Evolutionary conservation across 257 asterid genomes (phyloP).

Genomic region (Cordia subcordata): DNA sequence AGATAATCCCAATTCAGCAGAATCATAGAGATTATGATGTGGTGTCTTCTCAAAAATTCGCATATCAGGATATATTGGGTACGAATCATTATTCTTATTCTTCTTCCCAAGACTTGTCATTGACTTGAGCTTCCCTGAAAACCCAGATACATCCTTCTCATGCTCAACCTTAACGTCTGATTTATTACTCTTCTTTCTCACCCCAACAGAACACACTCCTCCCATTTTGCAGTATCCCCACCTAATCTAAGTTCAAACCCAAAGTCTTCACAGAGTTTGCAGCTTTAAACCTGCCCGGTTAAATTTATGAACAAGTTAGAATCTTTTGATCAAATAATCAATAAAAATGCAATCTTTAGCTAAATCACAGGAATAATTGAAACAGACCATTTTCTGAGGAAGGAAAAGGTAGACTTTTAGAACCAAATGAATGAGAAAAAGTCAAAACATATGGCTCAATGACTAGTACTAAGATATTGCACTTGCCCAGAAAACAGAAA

Average conservation of each 20-base stretch:
- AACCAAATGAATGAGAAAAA: no score
- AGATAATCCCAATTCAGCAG: constrained; percentile 64
- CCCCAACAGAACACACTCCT: constrained; percentile 83
- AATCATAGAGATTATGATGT: constrained; percentile 45
- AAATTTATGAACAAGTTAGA: not conserved
- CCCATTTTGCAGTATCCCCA: constrained; percentile 55
- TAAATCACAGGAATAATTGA: not conserved
- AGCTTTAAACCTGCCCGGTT: constrained; percentile 7
- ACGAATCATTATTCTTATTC: constrained; percentile 33
- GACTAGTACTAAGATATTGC: not conserved
- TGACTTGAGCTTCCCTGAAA: constrained; percentile 70
- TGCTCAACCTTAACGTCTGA: constrained; percentile 35
- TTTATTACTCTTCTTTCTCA: constrained; percentile 37
- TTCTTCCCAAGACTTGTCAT: constrained; percentile 42
- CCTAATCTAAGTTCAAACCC: constrained; percentile 14
- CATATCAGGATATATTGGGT: constrained; percentile 46
- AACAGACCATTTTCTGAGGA: not conserved
- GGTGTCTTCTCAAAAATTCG: constrained; percentile 50
- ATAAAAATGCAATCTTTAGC: not conserved
- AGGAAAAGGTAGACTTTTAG: not conserved
- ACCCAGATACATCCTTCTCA: constrained; percentile 43
- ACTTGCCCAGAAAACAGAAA: not conserved
- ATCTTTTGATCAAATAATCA: not conserved
- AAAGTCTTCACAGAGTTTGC: constrained; percentile 22
- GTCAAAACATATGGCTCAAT: not conserved